Evolutionary conservation across 805 yeast genomes (phyloP), one percentile per base, ranked within the genome.

Genomic region (Saturnispora serradocipensis): DNA sequence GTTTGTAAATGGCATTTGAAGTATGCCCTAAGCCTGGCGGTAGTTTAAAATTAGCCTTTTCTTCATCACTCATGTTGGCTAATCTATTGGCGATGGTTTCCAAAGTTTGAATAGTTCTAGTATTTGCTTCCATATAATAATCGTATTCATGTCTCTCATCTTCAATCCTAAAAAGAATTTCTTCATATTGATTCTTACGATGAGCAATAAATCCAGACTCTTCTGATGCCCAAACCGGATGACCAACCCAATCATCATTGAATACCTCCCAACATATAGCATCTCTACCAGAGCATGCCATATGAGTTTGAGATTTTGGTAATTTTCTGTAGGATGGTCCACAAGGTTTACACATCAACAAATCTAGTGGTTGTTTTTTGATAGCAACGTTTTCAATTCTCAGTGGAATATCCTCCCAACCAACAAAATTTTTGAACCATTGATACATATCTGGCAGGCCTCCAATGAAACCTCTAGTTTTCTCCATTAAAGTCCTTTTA

Each of bases 141-240:
- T 93, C 99, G 67, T 90, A 93, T 67, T 93, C 99, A 59, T 90
- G 96, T 65, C 99, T 82, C 70, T 93, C 99, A 66, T 93, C 99
- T 68, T 93, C 99, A 53, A 90, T 88, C 65, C 95, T 84, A 72
- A 89, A 90, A 50, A 93, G 70, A 47, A 93, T 87, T 67, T 93
- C 99, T 68, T 93, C 99, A 66, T 91, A 93, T 70, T 93, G 99
- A 65, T 93, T 93, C 69, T 93, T 93, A 58, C 98, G 81, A 67
- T 93, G 99, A n/a, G 99, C 97, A 65, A 93, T 90, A 61, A 91
- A 93, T 0, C 99, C 99, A 11, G 97, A 87, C 67, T 93, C 99
- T 67, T 93, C 99, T 0, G 98, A 91, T 4, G 98, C 99, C 99
- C 99, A 93, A n/a, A 96, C 95, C 22, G 99, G 99, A 68, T 93